A percentile compares a stretch with the other conserved stretches of the same genome.
Evolutionary conservation across 352 stramenopile genomes (phyloP).

Genomic region (Pythium oligandrum): DNA sequence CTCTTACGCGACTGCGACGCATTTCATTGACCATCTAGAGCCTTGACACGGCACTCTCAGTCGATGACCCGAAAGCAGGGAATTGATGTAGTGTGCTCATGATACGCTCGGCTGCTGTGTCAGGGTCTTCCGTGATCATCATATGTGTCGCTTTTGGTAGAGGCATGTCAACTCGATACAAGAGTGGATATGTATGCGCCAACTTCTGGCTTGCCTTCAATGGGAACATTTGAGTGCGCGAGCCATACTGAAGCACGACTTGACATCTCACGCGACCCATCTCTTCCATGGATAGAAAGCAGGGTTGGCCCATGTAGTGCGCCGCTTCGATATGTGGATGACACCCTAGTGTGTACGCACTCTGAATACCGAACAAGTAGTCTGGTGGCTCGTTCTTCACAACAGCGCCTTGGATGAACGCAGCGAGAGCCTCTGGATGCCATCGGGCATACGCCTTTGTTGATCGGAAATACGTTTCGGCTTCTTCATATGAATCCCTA

Average conservation of each 20-base stretch:
- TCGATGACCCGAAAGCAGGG: background rate
- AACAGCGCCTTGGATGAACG: slow-evolving; percentile 33
- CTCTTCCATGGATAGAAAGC: slow-evolving; percentile 22
- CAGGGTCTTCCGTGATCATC: slow-evolving; percentile 43
- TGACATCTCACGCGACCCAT: slow-evolving; percentile 23
- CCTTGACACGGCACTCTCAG: no score
- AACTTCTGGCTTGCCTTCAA: slow-evolving; percentile 15
- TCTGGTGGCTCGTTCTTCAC: slow-evolving; percentile 24
- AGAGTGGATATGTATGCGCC: slow-evolving; percentile 22
- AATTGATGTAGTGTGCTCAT: slow-evolving; percentile 18
- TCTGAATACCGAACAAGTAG: slow-evolving; percentile 9
- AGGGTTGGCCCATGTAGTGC: slow-evolving; percentile 22
- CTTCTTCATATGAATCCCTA: slow-evolving; percentile 18
- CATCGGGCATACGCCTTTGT: slow-evolving; percentile 35
- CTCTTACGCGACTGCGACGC: no score
- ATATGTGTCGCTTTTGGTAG: slow-evolving; percentile 30
- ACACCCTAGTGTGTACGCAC: slow-evolving; percentile 13
- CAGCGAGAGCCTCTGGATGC: slow-evolving; percentile 29
- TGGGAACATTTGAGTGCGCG: slow-evolving; percentile 40
- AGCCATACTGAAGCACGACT: slow-evolving; percentile 33
- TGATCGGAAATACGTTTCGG: slow-evolving; percentile 21
- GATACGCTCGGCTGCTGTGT: slow-evolving; percentile 31
- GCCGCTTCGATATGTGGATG: slow-evolving; percentile 35
- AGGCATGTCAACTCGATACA: slow-evolving; percentile 32
- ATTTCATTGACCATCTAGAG: no score